phyloP scores from a whole-genome alignment of 345 rosid species.

The Carallia pectinifolia region DNA sequence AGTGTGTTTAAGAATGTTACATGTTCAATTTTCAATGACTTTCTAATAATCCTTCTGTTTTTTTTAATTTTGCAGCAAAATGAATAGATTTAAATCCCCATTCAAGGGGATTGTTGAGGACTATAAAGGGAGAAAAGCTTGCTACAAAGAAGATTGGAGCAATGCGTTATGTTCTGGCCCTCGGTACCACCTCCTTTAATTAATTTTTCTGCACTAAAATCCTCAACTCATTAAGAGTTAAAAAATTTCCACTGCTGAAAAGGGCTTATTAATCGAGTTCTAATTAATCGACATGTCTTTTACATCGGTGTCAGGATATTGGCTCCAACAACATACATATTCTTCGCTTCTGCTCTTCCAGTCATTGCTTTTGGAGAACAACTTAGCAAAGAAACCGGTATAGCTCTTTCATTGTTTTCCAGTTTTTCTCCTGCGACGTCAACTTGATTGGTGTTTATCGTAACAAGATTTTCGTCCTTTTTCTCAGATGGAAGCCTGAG shows the following conservation, averaged over 20 bases:
- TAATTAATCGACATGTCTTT: background rate
- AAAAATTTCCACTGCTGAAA: background rate
- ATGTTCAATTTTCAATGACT: background rate
- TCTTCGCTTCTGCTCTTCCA: conserved; percentile 71
- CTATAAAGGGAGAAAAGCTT: conserved; percentile 55
- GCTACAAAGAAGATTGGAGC: conserved; percentile 58
- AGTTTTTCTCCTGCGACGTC: too few species aligned
- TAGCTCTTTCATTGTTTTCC: background rate
- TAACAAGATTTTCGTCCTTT: background rate
- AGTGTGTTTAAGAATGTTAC: too few species aligned
- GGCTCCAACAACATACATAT: conserved; percentile 64
- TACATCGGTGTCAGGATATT: conserved; percentile 38
- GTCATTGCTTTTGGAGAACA: conserved; percentile 73
- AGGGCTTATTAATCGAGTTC: background rate
- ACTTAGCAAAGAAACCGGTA: conserved; percentile 60
- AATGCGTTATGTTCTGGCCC: conserved; percentile 39
- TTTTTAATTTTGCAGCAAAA: conserved; percentile 23
- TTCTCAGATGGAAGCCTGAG: conserved; percentile 56
- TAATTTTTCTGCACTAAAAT: background rate
- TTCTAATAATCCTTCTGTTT: background rate
- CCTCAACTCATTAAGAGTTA: background rate
- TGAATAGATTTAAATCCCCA: conserved; percentile 39
- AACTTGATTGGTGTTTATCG: background rate
- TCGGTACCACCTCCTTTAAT: conserved; percentile 31
- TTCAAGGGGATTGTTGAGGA: conserved; percentile 50